These are phyloP conservation scores for Mycena metata DNA, from an alignment of 768 basidiomycete species.

Conservation along the genomic window DNA sequence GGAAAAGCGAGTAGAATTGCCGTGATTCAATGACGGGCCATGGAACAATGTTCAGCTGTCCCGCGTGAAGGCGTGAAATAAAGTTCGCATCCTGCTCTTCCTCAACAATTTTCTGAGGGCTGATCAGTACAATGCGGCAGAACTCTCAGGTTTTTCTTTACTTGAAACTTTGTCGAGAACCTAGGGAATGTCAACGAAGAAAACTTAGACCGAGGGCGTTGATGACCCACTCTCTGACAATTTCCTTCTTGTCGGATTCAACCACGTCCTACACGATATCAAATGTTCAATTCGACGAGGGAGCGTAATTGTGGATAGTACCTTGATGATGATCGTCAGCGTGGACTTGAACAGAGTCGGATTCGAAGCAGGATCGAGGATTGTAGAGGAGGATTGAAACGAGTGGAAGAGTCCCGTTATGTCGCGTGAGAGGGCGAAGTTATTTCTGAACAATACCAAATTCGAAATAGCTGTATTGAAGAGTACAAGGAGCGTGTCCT, in stretches of 20 bases:
- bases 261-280: conserved; percentile 66
- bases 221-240: conserved; percentile 64
- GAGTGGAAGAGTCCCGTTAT: conserved; percentile 73
- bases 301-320: conserved; percentile 21
- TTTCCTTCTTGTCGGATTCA: conserved; percentile 71
- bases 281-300: background rate
- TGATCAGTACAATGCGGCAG: background rate
- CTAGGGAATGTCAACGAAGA: conserved; percentile 44
- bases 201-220: background rate
- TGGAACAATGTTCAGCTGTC: conserved; percentile 68
- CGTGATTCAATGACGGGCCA: conserved; percentile 78
- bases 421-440: conserved; percentile 72
- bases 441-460: conserved; percentile 74
- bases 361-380: conserved; percentile 71
- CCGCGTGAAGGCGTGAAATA: conserved; percentile 70
- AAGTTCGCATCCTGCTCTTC: conserved; percentile 74
- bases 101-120: conserved; percentile 66
- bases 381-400: conserved; percentile 69
- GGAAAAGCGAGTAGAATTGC: conserved; percentile 71
- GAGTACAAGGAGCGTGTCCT: conserved; percentile 72
- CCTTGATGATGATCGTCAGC: conserved; percentile 75
- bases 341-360: conserved; percentile 71
- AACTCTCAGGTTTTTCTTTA: conserved; percentile 6
- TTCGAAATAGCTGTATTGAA: conserved; percentile 79
- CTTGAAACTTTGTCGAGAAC: conserved; percentile 67